These are phyloP conservation scores for Hippophae tibetana DNA, from an alignment of 306 rosid genomes.

Conservation along the genomic window DNA sequence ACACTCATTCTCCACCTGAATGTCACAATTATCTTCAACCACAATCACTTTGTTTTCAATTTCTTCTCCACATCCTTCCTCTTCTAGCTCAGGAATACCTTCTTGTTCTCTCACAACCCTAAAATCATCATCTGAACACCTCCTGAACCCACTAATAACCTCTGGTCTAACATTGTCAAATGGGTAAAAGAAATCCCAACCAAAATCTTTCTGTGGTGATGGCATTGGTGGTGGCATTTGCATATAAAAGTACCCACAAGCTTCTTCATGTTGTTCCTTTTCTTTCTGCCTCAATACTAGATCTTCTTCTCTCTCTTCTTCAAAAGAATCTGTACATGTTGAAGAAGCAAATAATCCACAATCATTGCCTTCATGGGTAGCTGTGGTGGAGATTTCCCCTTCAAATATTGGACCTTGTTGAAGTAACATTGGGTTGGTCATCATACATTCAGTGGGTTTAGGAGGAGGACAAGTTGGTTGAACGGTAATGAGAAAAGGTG, in stretches of 20 bases:
- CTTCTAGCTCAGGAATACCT: slow-evolving; percentile 96
- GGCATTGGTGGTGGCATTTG: slow-evolving; percentile 68
- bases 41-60: slow-evolving; percentile 32
- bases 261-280: slow-evolving; percentile 30
- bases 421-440: slow-evolving; percentile 77
- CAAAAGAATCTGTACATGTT: slow-evolving; percentile 47
- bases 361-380: slow-evolving; percentile 54
- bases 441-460: slow-evolving; percentile 39
- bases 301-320: slow-evolving; percentile 48
- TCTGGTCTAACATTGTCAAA: slow-evolving; percentile 62
- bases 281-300: slow-evolving; percentile 25
- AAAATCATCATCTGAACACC: slow-evolving; percentile 64
- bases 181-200: slow-evolving; percentile 94
- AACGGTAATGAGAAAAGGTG: slow-evolving; percentile 73
- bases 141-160: slow-evolving; percentile 41
- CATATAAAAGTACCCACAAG: slow-evolving; percentile 69
- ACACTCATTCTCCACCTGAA: slow-evolving; percentile 15
- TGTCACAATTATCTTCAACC: slow-evolving; percentile 36
- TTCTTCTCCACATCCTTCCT: slow-evolving; percentile 46
- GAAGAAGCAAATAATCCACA: slow-evolving; percentile 47
- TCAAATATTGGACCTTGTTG: slow-evolving; percentile 36
- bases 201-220: slow-evolving; percentile 74
- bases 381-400: slow-evolving; percentile 25
- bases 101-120: slow-evolving; percentile 91
- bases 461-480: slow-evolving; percentile 51